Evolutionary conservation across 2,329 filamentous ascomycete species (phyloP).

Genomic region (Epichloe aotearoae): DNA sequence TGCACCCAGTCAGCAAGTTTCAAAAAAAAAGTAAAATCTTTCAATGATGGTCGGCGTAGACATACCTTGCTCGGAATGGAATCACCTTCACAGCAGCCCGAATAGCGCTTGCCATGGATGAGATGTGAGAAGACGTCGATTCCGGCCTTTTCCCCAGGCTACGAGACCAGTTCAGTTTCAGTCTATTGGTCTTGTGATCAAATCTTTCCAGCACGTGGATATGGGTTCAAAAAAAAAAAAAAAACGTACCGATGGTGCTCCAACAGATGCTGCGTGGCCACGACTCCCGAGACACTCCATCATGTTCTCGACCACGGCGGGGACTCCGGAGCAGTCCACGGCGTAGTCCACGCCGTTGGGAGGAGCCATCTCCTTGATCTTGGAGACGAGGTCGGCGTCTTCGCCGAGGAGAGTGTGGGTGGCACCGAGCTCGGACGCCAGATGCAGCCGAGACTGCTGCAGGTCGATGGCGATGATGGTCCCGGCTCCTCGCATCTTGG

Average conservation of each 20-base stretch:
- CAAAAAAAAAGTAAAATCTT: too few relatives aligned
- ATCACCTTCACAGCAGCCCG: slow-evolving; percentile 2
- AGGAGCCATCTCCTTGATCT: slow-evolving; percentile 11
- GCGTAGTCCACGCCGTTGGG: slow-evolving; percentile 17
- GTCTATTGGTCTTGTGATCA: too few relatives aligned
- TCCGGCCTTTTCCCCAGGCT: neutral
- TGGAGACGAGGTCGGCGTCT: neutral
- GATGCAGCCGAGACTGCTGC: neutral
- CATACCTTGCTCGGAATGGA: slow-evolving; percentile 1
- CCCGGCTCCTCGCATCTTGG: neutral
- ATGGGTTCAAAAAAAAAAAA: neutral
- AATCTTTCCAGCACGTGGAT: too few relatives aligned
- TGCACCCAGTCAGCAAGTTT: neutral
- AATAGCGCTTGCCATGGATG: neutral
- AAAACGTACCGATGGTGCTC: neutral
- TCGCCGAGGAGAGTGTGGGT: neutral
- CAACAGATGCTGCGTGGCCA: neutral
- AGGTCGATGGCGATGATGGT: slow-evolving; percentile 1
- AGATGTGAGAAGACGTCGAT: neutral
- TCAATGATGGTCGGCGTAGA: neutral
- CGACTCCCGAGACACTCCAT: slow-evolving; percentile 27
- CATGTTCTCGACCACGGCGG: slow-evolving; percentile 30
- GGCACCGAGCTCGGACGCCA: neutral
- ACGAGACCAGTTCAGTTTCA: neutral
- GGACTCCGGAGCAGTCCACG: slow-evolving; percentile 18